These are phyloP conservation scores for Moesziomyces parantarcticus DNA, from an alignment of 1,284 basidiomycete species.

Conservation along the genomic window DNA sequence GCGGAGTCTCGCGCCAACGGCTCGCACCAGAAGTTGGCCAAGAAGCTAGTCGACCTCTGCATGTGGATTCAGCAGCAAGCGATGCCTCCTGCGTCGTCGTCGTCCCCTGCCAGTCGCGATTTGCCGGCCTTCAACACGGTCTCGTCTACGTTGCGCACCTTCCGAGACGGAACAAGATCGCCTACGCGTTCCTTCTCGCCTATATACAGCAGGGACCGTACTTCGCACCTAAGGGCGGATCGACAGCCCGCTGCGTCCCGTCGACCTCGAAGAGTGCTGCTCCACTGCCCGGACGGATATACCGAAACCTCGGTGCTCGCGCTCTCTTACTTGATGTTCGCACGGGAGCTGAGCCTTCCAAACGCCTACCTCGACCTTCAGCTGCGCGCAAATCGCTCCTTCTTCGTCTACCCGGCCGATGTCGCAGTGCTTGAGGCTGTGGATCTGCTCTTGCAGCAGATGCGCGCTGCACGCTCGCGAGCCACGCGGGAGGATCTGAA, in stretches of 20 bases:
- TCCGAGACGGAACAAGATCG: slow-evolving; percentile 26
- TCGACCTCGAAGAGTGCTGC: slow-evolving; percentile 48
- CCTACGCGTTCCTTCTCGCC: slow-evolving; percentile 36
- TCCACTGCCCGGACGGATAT: slow-evolving; percentile 69
- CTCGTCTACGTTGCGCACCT: slow-evolving; percentile 26
- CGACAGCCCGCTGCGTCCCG: neutral
- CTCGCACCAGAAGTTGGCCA: slow-evolving; percentile 24
- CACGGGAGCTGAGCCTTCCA: slow-evolving; percentile 76
- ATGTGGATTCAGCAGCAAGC: slow-evolving; percentile 67
- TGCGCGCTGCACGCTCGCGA: slow-evolving; percentile 12
- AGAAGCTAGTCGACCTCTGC: slow-evolving; percentile 61
- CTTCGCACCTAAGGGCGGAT: slow-evolving; percentile 9
- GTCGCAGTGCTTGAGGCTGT: slow-evolving; percentile 80
- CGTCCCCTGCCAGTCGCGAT: slow-evolving; percentile 4
- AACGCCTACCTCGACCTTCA: slow-evolving; percentile 85
- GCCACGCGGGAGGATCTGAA: slow-evolving; percentile 10
- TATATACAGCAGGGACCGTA: slow-evolving; percentile 14
- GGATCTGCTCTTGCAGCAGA: slow-evolving; percentile 73
- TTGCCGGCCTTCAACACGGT: slow-evolving; percentile 16
- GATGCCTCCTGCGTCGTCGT: slow-evolving; percentile 7
- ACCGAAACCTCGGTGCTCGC: slow-evolving; percentile 92
- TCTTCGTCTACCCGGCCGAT: slow-evolving; percentile 91
- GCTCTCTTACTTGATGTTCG: slow-evolving; percentile 86
- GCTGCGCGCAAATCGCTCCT: slow-evolving; percentile 74
- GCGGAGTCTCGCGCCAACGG: neutral